Percentiles rank a stretch among this genome's conserved stretches.
Conservation (phyloP, 495 filamentous ascomycete genomes). For the Daldinia decipiens region DNA sequence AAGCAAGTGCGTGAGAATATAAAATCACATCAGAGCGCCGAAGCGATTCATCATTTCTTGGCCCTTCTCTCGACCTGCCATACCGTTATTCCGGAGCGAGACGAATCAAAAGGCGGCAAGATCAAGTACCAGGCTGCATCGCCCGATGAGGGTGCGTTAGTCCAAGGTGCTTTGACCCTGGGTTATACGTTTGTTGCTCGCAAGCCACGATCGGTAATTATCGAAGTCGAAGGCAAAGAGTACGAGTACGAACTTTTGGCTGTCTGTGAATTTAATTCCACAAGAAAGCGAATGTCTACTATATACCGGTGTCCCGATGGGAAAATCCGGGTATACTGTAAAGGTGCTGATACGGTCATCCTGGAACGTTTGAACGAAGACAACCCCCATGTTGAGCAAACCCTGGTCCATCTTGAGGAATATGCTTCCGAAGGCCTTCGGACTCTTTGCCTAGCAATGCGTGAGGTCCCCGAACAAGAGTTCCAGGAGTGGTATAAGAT, state of each 20-base stretch:
- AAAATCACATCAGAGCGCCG: constrained; percentile 71
- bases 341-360: constrained; percentile 98
- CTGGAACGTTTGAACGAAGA: constrained; percentile 79
- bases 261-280: constrained; percentile 99
- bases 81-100: constrained; percentile 94
- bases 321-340: constrained; percentile 91
- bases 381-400: constrained; percentile 87
- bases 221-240: constrained; percentile 75
- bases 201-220: constrained; percentile 85
- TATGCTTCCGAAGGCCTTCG: constrained; percentile 97
- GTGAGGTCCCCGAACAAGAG: constrained; percentile 91
- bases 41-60: constrained; percentile 89
- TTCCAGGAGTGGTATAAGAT: constrained; percentile 89
- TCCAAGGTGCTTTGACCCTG: constrained; percentile 86
- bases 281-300: constrained; percentile 96
- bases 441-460: constrained; percentile 94
- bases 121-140: constrained; percentile 99
- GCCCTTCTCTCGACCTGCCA: constrained; percentile 91
- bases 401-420: constrained; percentile 93
- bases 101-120: constrained; percentile 74
- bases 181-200: constrained; percentile 92
- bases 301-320: constrained; percentile 97
- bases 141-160: constrained; percentile 95
- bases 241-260: constrained; percentile 91
- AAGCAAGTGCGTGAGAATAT: constrained; percentile 78